These are phyloP conservation scores for Taiozyma onychis DNA, from an alignment of 1,139 yeast genomes.

Conservation along the genomic window DNA sequence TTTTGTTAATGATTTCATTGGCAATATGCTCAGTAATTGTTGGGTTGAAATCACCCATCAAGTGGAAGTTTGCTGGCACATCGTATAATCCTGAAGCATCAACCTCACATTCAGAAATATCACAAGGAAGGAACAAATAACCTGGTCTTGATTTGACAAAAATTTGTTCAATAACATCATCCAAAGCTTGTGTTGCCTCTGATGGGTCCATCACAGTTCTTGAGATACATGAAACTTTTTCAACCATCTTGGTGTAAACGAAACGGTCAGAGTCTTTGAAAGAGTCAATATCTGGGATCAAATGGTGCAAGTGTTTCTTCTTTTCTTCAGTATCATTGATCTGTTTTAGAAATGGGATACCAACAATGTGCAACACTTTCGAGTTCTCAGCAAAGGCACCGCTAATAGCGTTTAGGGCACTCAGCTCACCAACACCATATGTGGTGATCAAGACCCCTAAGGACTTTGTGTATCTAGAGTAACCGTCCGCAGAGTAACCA, in stretches of 20 bases:
- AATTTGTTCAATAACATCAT: slow-evolving; percentile 53
- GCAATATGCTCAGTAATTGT: slow-evolving; percentile 36
- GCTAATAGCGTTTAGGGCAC: slow-evolving; percentile 62
- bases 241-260: slow-evolving; percentile 52
- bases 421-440: slow-evolving; percentile 69
- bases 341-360: slow-evolving; percentile 48
- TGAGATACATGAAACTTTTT: slow-evolving; percentile 49
- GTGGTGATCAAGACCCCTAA: slow-evolving; percentile 58
- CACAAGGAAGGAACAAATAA: slow-evolving; percentile 69
- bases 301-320: slow-evolving; percentile 46
- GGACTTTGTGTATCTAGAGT: slow-evolving; percentile 56
- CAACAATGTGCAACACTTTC: slow-evolving; percentile 62
- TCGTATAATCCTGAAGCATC: slow-evolving; percentile 31
- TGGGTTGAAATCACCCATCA: slow-evolving; percentile 19
- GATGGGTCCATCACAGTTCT: slow-evolving; percentile 49
- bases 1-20: slow-evolving; percentile 38
- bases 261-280: slow-evolving; percentile 44
- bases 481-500: slow-evolving; percentile 66
- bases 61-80: slow-evolving; percentile 15
- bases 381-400: slow-evolving; percentile 65
- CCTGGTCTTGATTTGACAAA: slow-evolving; percentile 67
- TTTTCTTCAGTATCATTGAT: slow-evolving; percentile 18
- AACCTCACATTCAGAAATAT: slow-evolving; percentile 50
- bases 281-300: slow-evolving; percentile 45
- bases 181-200: slow-evolving; percentile 51